Evolutionary conservation across 768 basidiomycete species (phyloP).

Genomic region (Leucocoprinus leucothites): DNA sequence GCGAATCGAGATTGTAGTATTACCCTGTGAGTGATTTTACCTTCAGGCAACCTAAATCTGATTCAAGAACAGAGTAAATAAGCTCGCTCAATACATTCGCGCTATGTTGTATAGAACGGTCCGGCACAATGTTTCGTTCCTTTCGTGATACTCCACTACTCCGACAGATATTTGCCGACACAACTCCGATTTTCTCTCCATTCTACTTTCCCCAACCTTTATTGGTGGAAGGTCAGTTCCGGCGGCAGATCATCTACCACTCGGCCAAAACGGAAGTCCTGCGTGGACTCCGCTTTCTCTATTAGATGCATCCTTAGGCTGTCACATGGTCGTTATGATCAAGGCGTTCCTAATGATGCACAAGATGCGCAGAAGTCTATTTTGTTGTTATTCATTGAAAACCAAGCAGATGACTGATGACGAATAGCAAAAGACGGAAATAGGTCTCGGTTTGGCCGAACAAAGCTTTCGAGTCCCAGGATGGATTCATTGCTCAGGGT

Average conservation of each 20-base stretch:
- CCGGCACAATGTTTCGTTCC: neutral
- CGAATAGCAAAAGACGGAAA: neutral
- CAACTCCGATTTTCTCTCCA: no score
- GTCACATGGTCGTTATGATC: neutral
- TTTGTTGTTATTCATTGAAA: neutral
- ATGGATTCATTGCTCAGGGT: neutral
- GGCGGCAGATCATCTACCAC: no score
- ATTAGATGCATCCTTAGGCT: neutral
- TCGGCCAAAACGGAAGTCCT: no score
- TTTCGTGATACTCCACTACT: neutral
- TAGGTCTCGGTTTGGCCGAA: neutral
- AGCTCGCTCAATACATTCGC: neutral
- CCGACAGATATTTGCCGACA: no score
- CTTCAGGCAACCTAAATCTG: neutral
- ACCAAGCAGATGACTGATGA: neutral
- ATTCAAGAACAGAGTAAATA: neutral
- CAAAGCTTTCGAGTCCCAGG: neutral
- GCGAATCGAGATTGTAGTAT: constrained; percentile 29
- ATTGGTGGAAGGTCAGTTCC: no score
- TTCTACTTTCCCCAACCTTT: no score
- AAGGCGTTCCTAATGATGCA: neutral
- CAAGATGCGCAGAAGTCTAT: neutral
- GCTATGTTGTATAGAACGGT: neutral
- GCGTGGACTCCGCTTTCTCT: no score
- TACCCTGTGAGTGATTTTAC: neutral